Conservation (phyloP, 257 asterid genomes). For the Capsicum pubescens region DNA sequence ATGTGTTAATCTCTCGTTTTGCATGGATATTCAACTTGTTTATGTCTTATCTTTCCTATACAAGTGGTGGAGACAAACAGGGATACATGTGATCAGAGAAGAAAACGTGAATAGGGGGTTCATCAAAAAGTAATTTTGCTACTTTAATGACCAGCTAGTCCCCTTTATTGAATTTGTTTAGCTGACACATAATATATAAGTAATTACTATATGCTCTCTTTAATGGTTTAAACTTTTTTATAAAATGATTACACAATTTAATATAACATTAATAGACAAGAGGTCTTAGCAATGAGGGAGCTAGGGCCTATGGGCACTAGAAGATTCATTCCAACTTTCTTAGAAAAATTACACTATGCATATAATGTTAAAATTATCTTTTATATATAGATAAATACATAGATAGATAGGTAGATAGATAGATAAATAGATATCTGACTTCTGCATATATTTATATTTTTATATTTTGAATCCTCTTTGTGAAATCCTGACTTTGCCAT, state of each 20-base stretch:
- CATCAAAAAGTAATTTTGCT: background rate
- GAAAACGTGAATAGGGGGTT: slow-evolving; percentile 8
- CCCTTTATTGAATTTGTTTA: background rate
- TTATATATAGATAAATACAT: background rate
- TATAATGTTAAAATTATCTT: background rate
- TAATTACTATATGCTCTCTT: background rate
- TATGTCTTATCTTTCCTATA: background rate
- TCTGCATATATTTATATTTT: background rate
- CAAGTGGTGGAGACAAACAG: background rate
- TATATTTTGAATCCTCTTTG: background rate
- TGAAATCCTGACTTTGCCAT: background rate
- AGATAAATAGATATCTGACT: no score
- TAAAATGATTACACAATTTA: background rate
- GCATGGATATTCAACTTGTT: slow-evolving; percentile 25
- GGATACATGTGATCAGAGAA: background rate
- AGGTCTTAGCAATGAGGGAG: background rate
- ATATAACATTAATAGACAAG: background rate
- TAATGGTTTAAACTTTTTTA: background rate
- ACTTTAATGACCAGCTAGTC: background rate
- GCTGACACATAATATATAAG: background rate
- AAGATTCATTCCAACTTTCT: background rate
- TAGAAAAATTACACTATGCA: background rate
- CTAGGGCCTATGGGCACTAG: background rate
- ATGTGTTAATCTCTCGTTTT: slow-evolving; percentile 40
- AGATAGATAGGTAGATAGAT: background rate